Conservation (phyloP, 768 basidiomycete species). For the Artomyces pyxidatus region DNA sequence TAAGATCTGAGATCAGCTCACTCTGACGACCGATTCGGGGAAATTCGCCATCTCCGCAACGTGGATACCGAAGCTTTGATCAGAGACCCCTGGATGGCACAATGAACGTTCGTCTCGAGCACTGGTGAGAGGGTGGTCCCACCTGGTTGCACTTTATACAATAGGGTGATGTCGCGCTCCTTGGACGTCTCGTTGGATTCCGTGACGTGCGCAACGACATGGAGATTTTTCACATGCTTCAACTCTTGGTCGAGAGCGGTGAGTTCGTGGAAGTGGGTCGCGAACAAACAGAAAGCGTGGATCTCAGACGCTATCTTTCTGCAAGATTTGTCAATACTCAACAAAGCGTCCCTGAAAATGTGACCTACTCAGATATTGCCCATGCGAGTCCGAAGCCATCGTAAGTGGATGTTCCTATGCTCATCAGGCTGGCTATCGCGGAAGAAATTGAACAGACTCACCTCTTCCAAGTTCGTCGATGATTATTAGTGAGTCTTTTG, state of each 20-base stretch:
- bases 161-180: constrained; percentile 72
- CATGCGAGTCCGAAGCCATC: constrained; percentile 97
- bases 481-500: constrained; percentile 88
- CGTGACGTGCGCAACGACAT: constrained; percentile 90
- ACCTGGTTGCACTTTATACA: constrained; percentile 78
- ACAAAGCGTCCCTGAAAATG: too few relatives aligned
- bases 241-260: constrained; percentile 87
- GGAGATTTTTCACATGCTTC: constrained; percentile 84
- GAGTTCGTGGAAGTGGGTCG: constrained; percentile 97
- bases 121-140: too few relatives aligned
- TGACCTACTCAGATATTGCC: constrained; percentile 90
- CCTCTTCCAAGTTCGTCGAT: constrained; percentile 96
- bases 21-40: constrained; percentile 88
- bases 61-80: constrained; percentile 98
- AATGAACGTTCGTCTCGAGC: background rate
- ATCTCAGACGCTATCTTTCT: constrained; percentile 93
- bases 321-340: too few relatives aligned
- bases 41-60: constrained; percentile 98
- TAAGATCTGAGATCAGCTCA: constrained; percentile 22
- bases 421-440: background rate
- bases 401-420: constrained; percentile 83
- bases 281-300: constrained; percentile 91
- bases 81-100: constrained; percentile 65
- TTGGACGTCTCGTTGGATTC: constrained; percentile 33
- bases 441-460: too few relatives aligned